phyloP scores from a whole-genome alignment of 345 rosid genomes.

The Salix exigua region DNA sequence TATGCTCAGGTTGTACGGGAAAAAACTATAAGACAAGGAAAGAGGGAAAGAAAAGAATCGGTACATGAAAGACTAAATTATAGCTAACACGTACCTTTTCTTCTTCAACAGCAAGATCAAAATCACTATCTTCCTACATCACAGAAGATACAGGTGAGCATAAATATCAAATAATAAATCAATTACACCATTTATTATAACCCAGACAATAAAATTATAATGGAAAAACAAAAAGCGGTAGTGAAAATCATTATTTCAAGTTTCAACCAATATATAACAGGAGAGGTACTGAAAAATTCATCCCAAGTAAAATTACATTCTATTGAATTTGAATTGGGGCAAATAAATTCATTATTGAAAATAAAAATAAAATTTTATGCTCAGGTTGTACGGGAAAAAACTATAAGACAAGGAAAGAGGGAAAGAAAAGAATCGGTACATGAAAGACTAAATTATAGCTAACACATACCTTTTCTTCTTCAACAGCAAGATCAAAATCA shows the following conservation, averaged over 20 bases:
- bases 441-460: background rate
- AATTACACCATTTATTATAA: background rate
- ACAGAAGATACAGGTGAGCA: conserved; percentile 15
- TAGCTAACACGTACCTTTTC: conserved; percentile 60
- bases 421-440: background rate
- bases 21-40: background rate
- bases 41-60: background rate
- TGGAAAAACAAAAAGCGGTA: background rate
- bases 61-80: background rate
- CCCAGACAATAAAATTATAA: background rate
- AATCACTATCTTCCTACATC: conserved; percentile 93
- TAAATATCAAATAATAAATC: conserved; percentile 9
- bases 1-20: background rate
- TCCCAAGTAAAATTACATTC: background rate
- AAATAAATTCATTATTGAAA: background rate
- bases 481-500: conserved; percentile 64
- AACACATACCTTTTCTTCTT: conserved; percentile 71
- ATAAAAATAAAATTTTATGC: background rate
- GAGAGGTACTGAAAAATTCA: background rate
- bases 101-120: conserved; percentile 60
- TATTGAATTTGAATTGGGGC: background rate
- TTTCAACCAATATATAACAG: background rate
- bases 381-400: background rate
- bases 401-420: background rate
- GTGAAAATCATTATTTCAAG: background rate